Evolutionary conservation across 73 alveolate genomes (phyloP), one percentile per base, ranked within the genome.

Genomic region (Uronychia binucleata): DNA sequence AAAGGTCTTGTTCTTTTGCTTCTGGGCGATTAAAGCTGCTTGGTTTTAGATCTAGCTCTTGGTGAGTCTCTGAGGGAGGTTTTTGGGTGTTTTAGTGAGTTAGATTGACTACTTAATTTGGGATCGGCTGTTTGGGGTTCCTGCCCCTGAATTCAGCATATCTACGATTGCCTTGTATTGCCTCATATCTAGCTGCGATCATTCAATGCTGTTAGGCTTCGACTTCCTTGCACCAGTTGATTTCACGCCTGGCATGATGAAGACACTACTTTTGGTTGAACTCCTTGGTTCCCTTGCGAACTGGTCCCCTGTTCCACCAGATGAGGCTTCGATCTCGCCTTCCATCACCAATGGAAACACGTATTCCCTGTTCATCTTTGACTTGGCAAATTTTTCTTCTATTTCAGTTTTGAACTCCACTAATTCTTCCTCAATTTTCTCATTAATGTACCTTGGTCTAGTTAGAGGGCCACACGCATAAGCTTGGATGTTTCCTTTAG

Each of bases 331-430:
- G 5, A 46, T 46, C 19, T 46, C 67, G 5, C 5, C 67, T 46
- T 46, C 19, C n/a, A n/a, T n/a, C n/a, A n/a, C n/a, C n/a, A 46
- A 46, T 34, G 86, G 86, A 28, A 79, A 79, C 5, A 28, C 57
- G 57, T 28, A 79, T 8, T 34, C 28, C 58, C 57, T 28, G 28
- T 79, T 79, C 77, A 79, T 79, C 19, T n/a, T 13, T 1, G 86
- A 79, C 46, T 79, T 79, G 28, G 27, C 30, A 57, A 79, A 79
- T 30, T 79, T 79, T 11, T 1, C 58, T 33, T 79, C 86, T 30
- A 33, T 79, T 79, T 79, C 86, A 1, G 34, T 33, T 75, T 33
- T 79, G 77, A 79, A 79, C 5, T 79, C 86, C 8, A 46, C 58
- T 1, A 79, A 75, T 57, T 79, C 86, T 30, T 57, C 57, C 28